A percentile compares a stretch with the other conserved stretches of the same genome.
These are phyloP conservation scores for Saturnispora saitoi DNA, from an alignment of 805 yeast genomes.

Conservation along the genomic window DNA sequence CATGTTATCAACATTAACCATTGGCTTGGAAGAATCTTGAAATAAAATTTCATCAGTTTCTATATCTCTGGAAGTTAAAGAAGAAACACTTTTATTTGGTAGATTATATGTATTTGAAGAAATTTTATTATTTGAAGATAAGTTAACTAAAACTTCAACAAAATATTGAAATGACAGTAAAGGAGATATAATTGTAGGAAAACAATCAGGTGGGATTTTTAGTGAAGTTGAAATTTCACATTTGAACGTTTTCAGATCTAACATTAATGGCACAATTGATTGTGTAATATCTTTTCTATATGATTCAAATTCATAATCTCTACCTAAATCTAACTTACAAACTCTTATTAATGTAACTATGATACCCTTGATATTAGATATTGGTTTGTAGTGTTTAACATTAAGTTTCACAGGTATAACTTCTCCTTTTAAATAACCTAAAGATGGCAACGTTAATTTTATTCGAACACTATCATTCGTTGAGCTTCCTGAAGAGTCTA, in stretches of 20 bases:
- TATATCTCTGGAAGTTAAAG: neutral
- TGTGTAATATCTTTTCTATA: slow-evolving; percentile 82
- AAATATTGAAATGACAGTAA: slow-evolving; percentile 77
- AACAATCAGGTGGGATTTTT: slow-evolving; percentile 74
- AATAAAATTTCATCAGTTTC: slow-evolving; percentile 21
- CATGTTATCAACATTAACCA: slow-evolving; percentile 72
- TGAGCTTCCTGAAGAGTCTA: slow-evolving; percentile 11
- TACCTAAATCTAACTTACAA: slow-evolving; percentile 55
- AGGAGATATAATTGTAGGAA: slow-evolving; percentile 70
- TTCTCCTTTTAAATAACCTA: slow-evolving; percentile 78
- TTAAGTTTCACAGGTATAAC: slow-evolving; percentile 60
- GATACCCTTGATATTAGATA: slow-evolving; percentile 63
- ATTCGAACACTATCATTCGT: slow-evolving; percentile 21
- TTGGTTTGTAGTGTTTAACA: slow-evolving; percentile 60
- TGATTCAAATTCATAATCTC: slow-evolving; percentile 55
- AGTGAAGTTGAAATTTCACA: slow-evolving; percentile 54
- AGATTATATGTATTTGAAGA: neutral
- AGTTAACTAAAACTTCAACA: slow-evolving; percentile 73
- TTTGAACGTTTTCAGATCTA: slow-evolving; percentile 56
- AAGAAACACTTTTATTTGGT: neutral
- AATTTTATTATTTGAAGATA: slow-evolving; percentile 31
- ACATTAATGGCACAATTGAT: slow-evolving; percentile 62
- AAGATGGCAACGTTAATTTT: slow-evolving; percentile 40
- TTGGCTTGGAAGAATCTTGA: slow-evolving; percentile 22
- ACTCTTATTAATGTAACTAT: slow-evolving; percentile 75